Conservation (phyloP, 2,329 filamentous ascomycete species). For the Botrytis porri region DNA sequence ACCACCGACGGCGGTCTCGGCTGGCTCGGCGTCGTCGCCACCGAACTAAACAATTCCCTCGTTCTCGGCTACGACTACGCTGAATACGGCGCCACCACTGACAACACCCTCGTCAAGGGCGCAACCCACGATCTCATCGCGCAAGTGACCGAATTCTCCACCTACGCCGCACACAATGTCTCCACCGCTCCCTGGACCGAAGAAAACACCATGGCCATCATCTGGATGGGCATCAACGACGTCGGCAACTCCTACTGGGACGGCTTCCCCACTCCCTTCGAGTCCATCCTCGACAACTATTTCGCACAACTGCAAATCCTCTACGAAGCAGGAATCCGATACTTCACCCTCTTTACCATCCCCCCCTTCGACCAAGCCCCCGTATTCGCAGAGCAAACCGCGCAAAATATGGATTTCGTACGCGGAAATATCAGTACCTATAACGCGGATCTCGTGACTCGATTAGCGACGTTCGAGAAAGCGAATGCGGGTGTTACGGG, state of each 20-base stretch:
- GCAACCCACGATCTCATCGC: constrained; percentile 9
- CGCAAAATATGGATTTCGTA: neutral
- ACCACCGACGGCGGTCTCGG: constrained; percentile 5
- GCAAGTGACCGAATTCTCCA: constrained; percentile 3
- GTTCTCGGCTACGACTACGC: constrained; percentile 10
- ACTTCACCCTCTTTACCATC: constrained; percentile 2
- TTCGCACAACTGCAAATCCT: neutral
- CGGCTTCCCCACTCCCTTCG: neutral
- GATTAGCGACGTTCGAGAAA: neutral
- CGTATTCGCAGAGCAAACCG: neutral
- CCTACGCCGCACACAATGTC: neutral
- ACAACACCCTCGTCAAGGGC: neutral
- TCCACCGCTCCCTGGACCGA: neutral
- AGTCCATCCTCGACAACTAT: neutral
- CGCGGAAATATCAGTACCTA: constrained; percentile 10
- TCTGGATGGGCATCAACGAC: constrained; percentile 15
- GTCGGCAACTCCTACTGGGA: constrained; percentile 15
- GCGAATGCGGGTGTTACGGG: constrained; percentile 1
- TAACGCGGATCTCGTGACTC: neutral
- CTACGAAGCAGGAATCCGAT: constrained; percentile 6
- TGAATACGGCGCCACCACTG: constrained; percentile 12
- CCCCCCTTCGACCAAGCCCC: constrained; percentile 15
- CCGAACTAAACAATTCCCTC: constrained; percentile 7
- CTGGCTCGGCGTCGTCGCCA: constrained; percentile 8
- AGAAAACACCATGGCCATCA: constrained; percentile 7